A percentile compares a stretch with the other conserved stretches of the same genome.
phyloP scores from a whole-genome alignment of 768 basidiomycete species.

The Cubamyces sp. region DNA sequence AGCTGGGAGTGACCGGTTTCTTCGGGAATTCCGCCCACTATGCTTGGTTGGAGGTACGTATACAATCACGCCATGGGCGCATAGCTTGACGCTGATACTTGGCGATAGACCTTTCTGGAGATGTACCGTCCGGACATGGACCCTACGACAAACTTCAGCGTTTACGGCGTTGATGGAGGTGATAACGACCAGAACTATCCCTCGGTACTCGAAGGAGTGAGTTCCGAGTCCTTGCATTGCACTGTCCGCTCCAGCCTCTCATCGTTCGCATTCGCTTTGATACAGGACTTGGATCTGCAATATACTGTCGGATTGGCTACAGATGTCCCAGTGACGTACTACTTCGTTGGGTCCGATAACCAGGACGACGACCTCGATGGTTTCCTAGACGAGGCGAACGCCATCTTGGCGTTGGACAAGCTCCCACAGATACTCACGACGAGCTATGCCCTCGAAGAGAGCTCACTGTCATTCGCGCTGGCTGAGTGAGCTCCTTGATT shows the following conservation, averaged over 20 bases:
- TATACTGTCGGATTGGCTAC: conserved; percentile 37
- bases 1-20: conserved; percentile 37
- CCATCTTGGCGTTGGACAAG: conserved; percentile 26
- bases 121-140: conserved; percentile 31
- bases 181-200: conserved; percentile 9
- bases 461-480: conserved; percentile 40
- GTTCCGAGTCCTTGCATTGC: conserved; percentile 28
- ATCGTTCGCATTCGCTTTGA: neutral
- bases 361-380: conserved; percentile 36
- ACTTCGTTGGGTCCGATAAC: conserved; percentile 35
- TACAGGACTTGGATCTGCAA: conserved; percentile 41
- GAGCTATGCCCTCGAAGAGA: conserved; percentile 53
- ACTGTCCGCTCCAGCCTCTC: neutral
- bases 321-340: conserved; percentile 37
- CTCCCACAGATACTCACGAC: conserved; percentile 40
- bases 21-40: conserved; percentile 31
- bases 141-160: conserved; percentile 29
- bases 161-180: conserved; percentile 36
- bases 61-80: conserved; percentile 36
- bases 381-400: conserved; percentile 38
- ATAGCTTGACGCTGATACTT: conserved; percentile 40
- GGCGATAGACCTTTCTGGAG: conserved; percentile 32
- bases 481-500: conserved; percentile 4
- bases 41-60: conserved; percentile 29
- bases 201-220: conserved; percentile 51